phyloP scores from a whole-genome alignment of 2,329 filamentous ascomycete species.

The Verticillium zaregamsianum region DNA sequence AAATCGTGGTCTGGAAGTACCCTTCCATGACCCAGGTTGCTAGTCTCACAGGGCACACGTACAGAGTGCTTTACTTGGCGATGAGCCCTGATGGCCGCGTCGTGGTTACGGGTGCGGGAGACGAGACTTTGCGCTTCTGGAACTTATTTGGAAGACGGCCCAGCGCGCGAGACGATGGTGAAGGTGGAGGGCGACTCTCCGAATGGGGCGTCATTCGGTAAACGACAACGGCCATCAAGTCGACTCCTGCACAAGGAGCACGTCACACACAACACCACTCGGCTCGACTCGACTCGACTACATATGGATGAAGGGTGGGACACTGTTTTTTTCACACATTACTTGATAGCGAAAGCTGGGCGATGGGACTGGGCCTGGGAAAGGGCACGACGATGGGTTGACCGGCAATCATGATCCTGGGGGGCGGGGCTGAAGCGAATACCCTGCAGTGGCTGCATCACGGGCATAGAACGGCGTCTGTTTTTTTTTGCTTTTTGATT shows the following conservation, averaged over 20 bases:
- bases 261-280: background rate
- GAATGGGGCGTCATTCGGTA: constrained; percentile 82
- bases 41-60: constrained; percentile 92
- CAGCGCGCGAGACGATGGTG: constrained; percentile 65
- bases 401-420: background rate
- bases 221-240: constrained; percentile 10
- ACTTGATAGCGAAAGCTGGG: background rate
- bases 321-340: background rate
- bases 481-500: background rate
- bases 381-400: background rate
- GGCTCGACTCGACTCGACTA: background rate
- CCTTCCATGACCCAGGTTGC: constrained; percentile 97
- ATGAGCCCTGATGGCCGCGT: constrained; percentile 96
- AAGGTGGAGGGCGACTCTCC: constrained; percentile 58
- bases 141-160: constrained; percentile 86
- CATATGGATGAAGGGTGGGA: background rate
- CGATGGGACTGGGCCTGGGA: background rate
- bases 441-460: background rate
- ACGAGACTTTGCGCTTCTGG: constrained; percentile 96
- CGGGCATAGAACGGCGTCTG: constrained; percentile 1
- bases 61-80: constrained; percentile 89
- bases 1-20: constrained; percentile 99
- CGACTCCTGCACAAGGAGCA: background rate
- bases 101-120: constrained; percentile 92
- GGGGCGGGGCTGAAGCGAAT: background rate